phyloP scores from a whole-genome alignment of 805 yeast genomes.

The Candida berthetii region DNA sequence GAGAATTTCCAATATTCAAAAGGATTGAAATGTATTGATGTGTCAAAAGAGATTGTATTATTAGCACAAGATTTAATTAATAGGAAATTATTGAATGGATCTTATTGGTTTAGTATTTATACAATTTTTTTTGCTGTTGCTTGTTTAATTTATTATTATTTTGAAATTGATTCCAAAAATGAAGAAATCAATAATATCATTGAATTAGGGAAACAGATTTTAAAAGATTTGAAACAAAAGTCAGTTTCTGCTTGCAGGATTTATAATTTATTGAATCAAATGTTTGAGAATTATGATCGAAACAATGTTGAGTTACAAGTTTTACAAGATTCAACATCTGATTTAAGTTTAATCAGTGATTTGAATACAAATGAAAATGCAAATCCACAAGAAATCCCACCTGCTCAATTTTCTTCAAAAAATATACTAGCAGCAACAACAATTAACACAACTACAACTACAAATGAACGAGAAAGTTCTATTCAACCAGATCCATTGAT shows the following conservation, averaged over 20 bases:
- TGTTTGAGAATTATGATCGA: conserved; percentile 73
- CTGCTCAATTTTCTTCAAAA: too few relatives aligned
- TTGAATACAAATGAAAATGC: not conserved
- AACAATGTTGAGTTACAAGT: conserved; percentile 47
- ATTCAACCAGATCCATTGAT: too few relatives aligned
- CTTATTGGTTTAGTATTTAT: conserved; percentile 92
- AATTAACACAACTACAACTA: not conserved
- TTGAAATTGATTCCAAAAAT: conserved; percentile 42
- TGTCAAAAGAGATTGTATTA: conserved; percentile 74
- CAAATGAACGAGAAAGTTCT: not conserved
- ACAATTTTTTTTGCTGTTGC: conserved; percentile 92
- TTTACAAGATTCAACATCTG: conserved; percentile 2
- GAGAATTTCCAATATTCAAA: conserved; percentile 48
- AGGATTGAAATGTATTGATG: conserved; percentile 80
- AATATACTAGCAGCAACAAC: not conserved
- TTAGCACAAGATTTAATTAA: conserved; percentile 76
- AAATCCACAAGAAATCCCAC: not conserved
- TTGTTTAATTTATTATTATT: conserved; percentile 67
- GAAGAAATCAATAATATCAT: conserved; percentile 57
- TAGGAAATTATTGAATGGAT: conserved; percentile 69
- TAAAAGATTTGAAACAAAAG: conserved; percentile 62
- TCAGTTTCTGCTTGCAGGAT: conserved; percentile 78
- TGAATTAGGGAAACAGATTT: conserved; percentile 69
- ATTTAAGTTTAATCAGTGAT: not conserved
- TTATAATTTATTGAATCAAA: conserved; percentile 66